These are phyloP conservation scores for Phytophthora sp. DNA, from an alignment of 352 stramenopile species.

Conservation along the genomic window DNA sequence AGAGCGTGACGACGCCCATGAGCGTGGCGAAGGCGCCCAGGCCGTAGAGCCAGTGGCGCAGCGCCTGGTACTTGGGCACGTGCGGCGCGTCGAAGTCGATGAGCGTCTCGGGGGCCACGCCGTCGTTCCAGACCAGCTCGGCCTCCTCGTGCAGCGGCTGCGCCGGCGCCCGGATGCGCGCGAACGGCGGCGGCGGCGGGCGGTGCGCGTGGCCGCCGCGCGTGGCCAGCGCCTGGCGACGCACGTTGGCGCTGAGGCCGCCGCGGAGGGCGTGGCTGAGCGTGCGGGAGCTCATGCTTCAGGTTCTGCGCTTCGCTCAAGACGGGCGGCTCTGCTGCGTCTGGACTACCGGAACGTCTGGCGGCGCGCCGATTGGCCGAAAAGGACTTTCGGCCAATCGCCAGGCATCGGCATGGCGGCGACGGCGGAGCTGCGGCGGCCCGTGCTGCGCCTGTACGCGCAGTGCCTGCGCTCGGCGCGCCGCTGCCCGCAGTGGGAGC, in stretches of 20 bases:
- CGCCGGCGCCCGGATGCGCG: conserved; percentile 64
- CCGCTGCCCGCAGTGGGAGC: conserved; percentile 76
- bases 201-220: conserved; percentile 63
- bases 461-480: conserved; percentile 78
- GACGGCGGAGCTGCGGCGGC: conserved; percentile 27
- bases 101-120: conserved; percentile 84
- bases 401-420: not conserved
- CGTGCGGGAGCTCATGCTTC: conserved; percentile 66
- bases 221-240: conserved; percentile 57
- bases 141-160: conserved; percentile 78
- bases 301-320: conserved; percentile 2
- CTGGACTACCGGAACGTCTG: conserved; percentile 23
- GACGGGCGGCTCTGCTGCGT: conserved; percentile 27
- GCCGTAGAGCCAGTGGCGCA: conserved; percentile 67
- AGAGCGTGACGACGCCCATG: conserved; percentile 81
- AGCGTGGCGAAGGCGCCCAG: conserved; percentile 68
- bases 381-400: conserved; percentile 30
- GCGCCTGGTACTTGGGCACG: conserved; percentile 77
- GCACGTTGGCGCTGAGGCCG: conserved; percentile 57
- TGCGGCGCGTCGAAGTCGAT: conserved; percentile 91
- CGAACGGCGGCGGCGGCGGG: conserved; percentile 80
- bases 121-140: conserved; percentile 90
- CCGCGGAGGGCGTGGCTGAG: conserved; percentile 66
- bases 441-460: conserved; percentile 70
- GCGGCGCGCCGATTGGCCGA: conserved; percentile 25